Conservation (phyloP, 2,329 filamentous ascomycete genomes). For the Sclerotinia subarctica region DNA sequence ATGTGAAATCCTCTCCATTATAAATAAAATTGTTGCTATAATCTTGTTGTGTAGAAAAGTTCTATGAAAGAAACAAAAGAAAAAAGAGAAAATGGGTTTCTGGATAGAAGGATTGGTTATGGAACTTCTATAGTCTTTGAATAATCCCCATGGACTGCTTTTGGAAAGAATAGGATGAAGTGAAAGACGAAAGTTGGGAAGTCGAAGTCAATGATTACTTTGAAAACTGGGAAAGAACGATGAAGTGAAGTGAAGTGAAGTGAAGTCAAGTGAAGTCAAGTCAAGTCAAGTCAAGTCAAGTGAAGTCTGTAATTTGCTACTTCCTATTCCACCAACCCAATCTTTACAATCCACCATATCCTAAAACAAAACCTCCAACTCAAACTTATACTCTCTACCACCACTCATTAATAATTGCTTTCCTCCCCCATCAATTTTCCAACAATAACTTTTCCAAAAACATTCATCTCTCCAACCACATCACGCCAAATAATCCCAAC, state of each 20-base stretch:
- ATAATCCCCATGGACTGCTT: accelerated
- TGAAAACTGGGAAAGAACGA: not conserved
- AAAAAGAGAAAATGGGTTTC: no score
- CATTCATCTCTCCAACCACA: not conserved
- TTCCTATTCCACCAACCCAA: not conserved
- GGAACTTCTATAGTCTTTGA: not conserved
- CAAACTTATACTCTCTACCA: not conserved
- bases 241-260: not conserved
- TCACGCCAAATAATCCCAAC: not conserved
- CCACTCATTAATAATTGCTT: not conserved
- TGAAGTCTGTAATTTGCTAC: not conserved
- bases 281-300: not conserved
- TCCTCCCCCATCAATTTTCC: not conserved
- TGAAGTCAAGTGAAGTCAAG: not conserved
- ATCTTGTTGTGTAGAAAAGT: not conserved
- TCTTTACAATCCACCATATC: no score
- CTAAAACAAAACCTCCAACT: not conserved
- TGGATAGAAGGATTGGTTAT: not conserved
- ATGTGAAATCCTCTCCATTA: not conserved
- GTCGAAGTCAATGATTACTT: not conserved
- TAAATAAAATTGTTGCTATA: not conserved
- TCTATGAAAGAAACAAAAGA: not conserved
- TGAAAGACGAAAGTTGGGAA: not conserved
- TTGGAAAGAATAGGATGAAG: not conserved
- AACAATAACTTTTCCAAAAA: not conserved